Evolutionary conservation across 2,329 filamentous ascomycete genomes (phyloP), one percentile per base, ranked within the genome.

Genomic region (Botrytis paeoniae): DNA sequence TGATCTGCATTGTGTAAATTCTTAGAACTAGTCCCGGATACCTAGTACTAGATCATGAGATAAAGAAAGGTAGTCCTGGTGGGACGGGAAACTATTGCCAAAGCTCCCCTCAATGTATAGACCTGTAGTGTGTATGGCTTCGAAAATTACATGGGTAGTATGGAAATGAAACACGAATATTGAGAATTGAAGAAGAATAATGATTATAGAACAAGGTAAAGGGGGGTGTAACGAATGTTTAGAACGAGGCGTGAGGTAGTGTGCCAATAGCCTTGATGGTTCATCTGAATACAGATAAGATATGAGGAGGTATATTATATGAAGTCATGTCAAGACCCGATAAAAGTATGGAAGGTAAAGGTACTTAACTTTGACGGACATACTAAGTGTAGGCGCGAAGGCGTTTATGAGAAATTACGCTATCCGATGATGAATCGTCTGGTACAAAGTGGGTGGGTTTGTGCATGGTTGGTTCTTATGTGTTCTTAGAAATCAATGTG

Each of bases 1-100:
- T 76, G n/a, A 74, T 76, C 39, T 75, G 71, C 72, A 75, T 78
- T 62, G 72, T 70, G 69, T 73, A 61, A 57, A 75, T 62, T 76
- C 75, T 79, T 43, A 69, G n/a, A 57, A 48, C 37, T 57, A 37
- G n/a, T 43, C 22, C 35, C n/a, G 51, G 48, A 22, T 57, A 41
- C n/a, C 48, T 57, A 41, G 48, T 37, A 41, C 10, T 51, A 37
- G 48, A 32, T 41, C 64, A 68, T 54, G 20, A 54, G 16, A 35
- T 68, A 39, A 45, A 68, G 35, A 35, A 45, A 39, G 41, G 65
- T 32, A 59, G 5, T 57, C 37, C 65, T 69, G 20, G 65, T 32
- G 37, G 25, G 18, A 69, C 48, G 18, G 37, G 37, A 41, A 18
- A 32, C 65, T 69, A 57, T 69, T 10, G n/a, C 48, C 37, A 37